Evolutionary conservation across 495 filamentous ascomycete species (phyloP), one percentile per base, ranked within the genome.

Genomic region (Talaromyces ruber): DNA sequence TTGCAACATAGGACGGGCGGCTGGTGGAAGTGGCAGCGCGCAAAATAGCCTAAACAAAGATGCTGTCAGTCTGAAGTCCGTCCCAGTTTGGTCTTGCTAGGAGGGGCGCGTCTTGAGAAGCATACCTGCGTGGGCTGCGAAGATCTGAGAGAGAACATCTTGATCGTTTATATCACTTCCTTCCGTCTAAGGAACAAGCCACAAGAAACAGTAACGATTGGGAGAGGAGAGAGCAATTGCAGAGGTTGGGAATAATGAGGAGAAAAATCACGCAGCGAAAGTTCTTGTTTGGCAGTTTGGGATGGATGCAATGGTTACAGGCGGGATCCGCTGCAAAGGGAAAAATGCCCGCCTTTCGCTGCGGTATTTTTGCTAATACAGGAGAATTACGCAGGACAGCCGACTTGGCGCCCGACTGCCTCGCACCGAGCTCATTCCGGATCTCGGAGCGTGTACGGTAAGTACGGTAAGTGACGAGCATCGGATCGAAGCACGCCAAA

Each of bases 91-190:
- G 16, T 14, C 34, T 39, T 24, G n/a, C 6, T 21, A 6, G 12
- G 54, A 32, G 57, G 37, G 57, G 30, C 30, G 22, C 11, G 18
- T 21, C 2, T 12, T 28, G 25, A 26, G 2, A 3, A 24, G 63
- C 71, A 51, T 71, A 76, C 74, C 70, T 75, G 71, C 58, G 68
- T 67, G 24, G 72, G 68, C 62, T 66, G 68, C 62, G 66, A 65
- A 45, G 71, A 67, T 64, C 68, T 68, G 43, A 68, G 43, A 39
- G 66, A 68, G 57, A 74, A 70, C 71, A 74, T 74, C 56, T 68
- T 73, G 43, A 45, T 43, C 30, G 52, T 24, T 29, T 22, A 30
- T 30, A 45, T 22, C 29, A 57, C 54, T 34, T 57, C 54, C 54
- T 57, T 57, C 54, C 54, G 54, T 57, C 54, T 30, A 39, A 57